Evolutionary conservation across 1,139 yeast genomes (phyloP).

Genomic region (Schizosaccharomyces versatilis): DNA sequence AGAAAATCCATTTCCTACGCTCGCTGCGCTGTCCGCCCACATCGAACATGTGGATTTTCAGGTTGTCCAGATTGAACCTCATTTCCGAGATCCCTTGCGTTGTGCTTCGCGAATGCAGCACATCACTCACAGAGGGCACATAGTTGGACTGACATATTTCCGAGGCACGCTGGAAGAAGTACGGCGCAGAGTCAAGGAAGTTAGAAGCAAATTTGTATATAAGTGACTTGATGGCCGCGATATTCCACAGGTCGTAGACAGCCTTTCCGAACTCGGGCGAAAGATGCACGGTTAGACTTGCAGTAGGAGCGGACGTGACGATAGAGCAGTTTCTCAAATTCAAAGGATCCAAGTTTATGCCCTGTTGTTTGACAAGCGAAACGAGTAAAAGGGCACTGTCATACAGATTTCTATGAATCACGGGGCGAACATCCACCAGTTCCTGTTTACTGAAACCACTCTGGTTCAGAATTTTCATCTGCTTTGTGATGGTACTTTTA

Average conservation of each 20-base stretch:
- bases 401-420: conserved; percentile 86
- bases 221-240: conserved; percentile 38
- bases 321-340: conserved; percentile 8
- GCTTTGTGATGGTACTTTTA: conserved; percentile 86
- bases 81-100: conserved; percentile 92
- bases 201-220: conserved; percentile 50
- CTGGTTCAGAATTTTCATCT: conserved; percentile 65
- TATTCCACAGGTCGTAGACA: conserved; percentile 28
- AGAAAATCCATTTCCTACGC: conserved; percentile 86
- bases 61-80: conserved; percentile 43
- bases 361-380: conserved; percentile 18
- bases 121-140: conserved; percentile 58
- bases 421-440: conserved; percentile 57
- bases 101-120: conserved; percentile 72
- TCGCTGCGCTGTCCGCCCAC: conserved; percentile 97
- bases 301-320: conserved; percentile 12
- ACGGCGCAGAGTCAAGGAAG: conserved; percentile 67
- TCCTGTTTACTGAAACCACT: conserved; percentile 70
- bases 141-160: conserved; percentile 35
- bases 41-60: conserved; percentile 40
- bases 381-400: conserved; percentile 72
- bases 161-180: conserved; percentile 18
- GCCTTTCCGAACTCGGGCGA: conserved; percentile 14
- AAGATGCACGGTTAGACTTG: conserved; percentile 12
- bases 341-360: conserved; percentile 9